These are phyloP conservation scores for Rhodotorula babjevae DNA, from an alignment of 768 basidiomycete species.

Conservation along the genomic window DNA sequence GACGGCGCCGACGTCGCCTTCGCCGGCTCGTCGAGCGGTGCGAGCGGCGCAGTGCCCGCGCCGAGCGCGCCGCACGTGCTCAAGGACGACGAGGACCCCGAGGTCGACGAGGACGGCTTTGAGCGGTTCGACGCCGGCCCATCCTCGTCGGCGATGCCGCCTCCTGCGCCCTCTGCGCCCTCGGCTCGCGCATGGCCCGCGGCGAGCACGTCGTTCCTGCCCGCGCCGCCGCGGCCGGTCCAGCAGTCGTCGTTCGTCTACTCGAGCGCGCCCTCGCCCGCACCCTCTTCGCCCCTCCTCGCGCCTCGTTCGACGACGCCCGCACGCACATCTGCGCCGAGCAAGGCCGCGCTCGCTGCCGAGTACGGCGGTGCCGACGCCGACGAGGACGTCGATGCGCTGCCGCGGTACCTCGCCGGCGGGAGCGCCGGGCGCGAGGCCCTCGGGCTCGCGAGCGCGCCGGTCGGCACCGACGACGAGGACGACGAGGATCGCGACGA, in stretches of 20 bases:
- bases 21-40: not conserved
- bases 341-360: slow-evolving; percentile 14
- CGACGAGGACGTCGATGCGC: not conserved
- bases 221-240: not conserved
- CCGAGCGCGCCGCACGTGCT: slow-evolving; percentile 22
- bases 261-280: not conserved
- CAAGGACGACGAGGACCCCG: slow-evolving; percentile 2
- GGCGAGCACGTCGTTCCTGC: not conserved
- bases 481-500: not conserved
- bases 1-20: not conserved
- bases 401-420: slow-evolving; percentile 12
- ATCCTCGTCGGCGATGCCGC: not conserved
- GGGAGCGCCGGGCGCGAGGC: not conserved
- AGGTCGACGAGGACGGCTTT: slow-evolving; percentile 33
- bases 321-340: not conserved
- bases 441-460: slow-evolving; percentile 17
- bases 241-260: not conserved
- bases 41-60: not conserved
- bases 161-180: too few relatives aligned
- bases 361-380: not conserved
- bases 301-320: not conserved
- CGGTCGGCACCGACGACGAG: slow-evolving; percentile 1
- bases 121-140: not conserved
- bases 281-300: too few relatives aligned
- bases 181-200: not conserved